phyloP scores from a whole-genome alignment of 129 eudicot species.

The Cynara cardunculus region DNA sequence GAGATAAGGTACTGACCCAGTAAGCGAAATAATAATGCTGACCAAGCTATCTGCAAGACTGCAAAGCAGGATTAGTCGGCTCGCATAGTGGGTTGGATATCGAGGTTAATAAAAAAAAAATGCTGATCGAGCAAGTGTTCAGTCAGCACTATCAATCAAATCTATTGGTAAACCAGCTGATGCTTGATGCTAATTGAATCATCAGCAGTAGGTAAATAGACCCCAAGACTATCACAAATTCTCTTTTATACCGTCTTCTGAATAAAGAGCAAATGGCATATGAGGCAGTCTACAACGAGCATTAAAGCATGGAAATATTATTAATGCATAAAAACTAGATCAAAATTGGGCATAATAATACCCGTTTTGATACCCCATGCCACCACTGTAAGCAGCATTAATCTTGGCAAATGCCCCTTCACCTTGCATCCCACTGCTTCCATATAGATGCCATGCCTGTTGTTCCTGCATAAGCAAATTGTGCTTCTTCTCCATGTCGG shows the following conservation, averaged over 20 bases:
- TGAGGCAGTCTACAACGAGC: background rate
- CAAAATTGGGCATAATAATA: conserved; percentile 34
- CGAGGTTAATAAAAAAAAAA: too few relatives aligned
- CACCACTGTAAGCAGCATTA: conserved; percentile 21
- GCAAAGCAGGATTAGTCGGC: too few relatives aligned
- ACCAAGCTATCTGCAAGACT: too few relatives aligned
- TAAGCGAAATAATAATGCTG: background rate
- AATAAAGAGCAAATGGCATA: background rate
- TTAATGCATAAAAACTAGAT: conserved; percentile 3
- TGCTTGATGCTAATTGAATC: background rate
- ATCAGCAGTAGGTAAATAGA: background rate
- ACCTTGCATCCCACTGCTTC: conserved; percentile 61
- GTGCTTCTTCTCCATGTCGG: conserved; percentile 64
- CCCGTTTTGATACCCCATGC: conserved; percentile 39
- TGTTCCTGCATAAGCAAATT: conserved; percentile 56
- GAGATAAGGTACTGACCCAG: background rate
- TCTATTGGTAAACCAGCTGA: background rate
- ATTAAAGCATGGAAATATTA: background rate
- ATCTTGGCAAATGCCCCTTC: conserved; percentile 43
- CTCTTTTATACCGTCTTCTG: background rate
- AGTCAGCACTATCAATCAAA: background rate
- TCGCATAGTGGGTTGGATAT: too few relatives aligned
- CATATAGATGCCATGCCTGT: conserved; percentile 56
- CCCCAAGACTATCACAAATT: background rate
- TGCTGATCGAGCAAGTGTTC: background rate